Evolutionary conservation across 169 alveolate genomes (phyloP), one percentile per base, ranked within the genome.

Genomic region (Plasmodium vinckei): DNA sequence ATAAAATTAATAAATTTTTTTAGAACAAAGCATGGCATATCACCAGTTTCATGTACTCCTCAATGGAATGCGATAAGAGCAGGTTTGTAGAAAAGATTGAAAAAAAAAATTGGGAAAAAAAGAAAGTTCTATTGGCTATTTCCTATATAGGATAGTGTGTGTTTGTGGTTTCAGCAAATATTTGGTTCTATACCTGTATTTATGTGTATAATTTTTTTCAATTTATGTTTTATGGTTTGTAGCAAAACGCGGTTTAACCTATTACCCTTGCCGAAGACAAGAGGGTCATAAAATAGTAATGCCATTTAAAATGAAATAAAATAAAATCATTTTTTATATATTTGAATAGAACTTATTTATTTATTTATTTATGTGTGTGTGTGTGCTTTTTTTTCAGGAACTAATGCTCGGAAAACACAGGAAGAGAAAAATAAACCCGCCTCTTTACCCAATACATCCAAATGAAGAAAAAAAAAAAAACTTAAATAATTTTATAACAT

Each of bases 361-460:
- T n/a, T n/a, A n/a, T n/a, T n/a, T n/a, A n/a, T n/a, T 42, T 56
- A 15, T 54, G n/a, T n/a, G n/a, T n/a, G n/a, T n/a, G n/a, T n/a
- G n/a, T n/a, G 1, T 27, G 6, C 19, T 33, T 9, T 51, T 19
- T 21, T 19, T 51, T 46, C 61, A 95, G 97, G 97, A 95, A 59
- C 93, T 95, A 19, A 93, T 94, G 72, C 71, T 88, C 1, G 97
- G 97, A 12, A 95, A 95, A 65, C 97, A 95, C 84, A 72, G 95
- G 56, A 72, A 94, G 63, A 79, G 95, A 42, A 87, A 87, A 69
- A 92, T 94, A 33, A 87, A 93, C 61, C 97, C 97, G 0, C 97
- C 97, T 10, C 54, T 93, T 59, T 91, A 90, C 42, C 97, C 97
- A 39, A 77, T 95, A 4, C 97, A 95, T 53, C 97, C 97, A 13